Evolutionary conservation across 1,284 basidiomycete species (phyloP).

Genomic region (Butyriboletus pseudospeciosus): DNA sequence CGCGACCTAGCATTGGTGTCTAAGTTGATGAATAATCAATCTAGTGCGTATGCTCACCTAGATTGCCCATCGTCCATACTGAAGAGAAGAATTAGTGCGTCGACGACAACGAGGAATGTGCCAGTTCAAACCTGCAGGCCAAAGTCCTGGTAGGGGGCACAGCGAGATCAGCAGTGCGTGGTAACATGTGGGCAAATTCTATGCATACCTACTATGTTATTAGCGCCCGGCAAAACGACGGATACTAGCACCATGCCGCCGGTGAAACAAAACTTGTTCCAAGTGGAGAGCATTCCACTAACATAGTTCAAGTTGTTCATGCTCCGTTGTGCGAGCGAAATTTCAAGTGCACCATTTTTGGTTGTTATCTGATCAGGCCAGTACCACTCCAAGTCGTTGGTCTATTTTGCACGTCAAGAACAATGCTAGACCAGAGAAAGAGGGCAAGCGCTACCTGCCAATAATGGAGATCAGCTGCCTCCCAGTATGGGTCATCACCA

Average conservation of each 20-base stretch:
- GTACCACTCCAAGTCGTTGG: conserved; percentile 64
- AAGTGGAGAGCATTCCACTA: conserved; percentile 66
- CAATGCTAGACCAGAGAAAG: neutral
- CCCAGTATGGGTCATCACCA: conserved; percentile 62
- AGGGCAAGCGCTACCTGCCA: conserved; percentile 29
- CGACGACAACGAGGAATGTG: neutral
- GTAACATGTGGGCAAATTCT: conserved; percentile 39
- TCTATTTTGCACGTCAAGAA: conserved; percentile 16
- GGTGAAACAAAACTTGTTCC: conserved; percentile 96
- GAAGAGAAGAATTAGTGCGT: conserved; percentile 9
- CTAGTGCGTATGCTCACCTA: conserved; percentile 35
- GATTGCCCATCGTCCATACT: conserved; percentile 65
- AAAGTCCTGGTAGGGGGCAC: conserved; percentile 21
- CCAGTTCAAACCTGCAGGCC: conserved; percentile 30
- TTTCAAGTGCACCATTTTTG: conserved; percentile 69
- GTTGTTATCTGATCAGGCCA: conserved; percentile 83
- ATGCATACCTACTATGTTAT: conserved; percentile 44
- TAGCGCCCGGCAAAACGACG: conserved; percentile 79
- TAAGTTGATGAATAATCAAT: neutral
- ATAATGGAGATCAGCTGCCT: conserved; percentile 43
- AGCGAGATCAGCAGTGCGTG: neutral
- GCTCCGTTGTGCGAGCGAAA: conserved; percentile 64
- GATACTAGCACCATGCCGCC: conserved; percentile 71
- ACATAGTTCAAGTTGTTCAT: conserved; percentile 75
- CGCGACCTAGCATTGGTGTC: conserved; percentile 34